Evolutionary conservation across 2,329 filamentous ascomycete genomes (phyloP), one percentile per base, ranked within the genome.

Genomic region (Sclerotinia subarctica): DNA sequence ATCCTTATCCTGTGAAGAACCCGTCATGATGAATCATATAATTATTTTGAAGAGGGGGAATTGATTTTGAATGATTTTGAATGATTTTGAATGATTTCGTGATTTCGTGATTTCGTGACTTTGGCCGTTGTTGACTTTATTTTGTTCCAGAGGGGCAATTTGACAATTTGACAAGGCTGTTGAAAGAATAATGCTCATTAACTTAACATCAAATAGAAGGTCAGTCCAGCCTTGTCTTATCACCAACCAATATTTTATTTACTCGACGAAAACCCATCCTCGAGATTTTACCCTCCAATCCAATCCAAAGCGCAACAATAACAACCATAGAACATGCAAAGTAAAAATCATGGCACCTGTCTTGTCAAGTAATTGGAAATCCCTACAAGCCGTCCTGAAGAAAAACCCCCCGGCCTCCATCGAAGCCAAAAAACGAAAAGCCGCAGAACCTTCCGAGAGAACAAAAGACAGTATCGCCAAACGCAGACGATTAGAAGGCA

Each of bases 301-400:
- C 38, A 17, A 42, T 17, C 38, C 66, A 19, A 57, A 13, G 10
- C 38, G 8, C 38, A 38, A 38, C 38, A 60, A 29, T 21, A 29
- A 17, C 38, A 35, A 46, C 21, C 32, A 21, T 26, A 35, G 26
- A 67, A 46, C 32, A 60, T 59, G 42, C 44, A 47, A 32, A 26
- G 10, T 11, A 19, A 53, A 62, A 35, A 53, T 19, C 26, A 78
- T 78, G 77, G 73, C 75, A 53, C 75, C 74, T 8, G 72, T 76
- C 73, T 79, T 89, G 46, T 90, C 87, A 17, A 87, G 85, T 66
- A 94, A 94, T 77, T 94, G 91, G 91, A 93, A 92, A 80, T 90
- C 86, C 80, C 83, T 94, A 66, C 90, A 93, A 80, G 85, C 85
- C 72, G 84, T 84, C 74, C 64, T 78, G 19, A 82, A 83, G 70